These are phyloP conservation scores for Erysiphe pulchra DNA, from an alignment of 2,329 filamentous ascomycete species.

Conservation along the genomic window DNA sequence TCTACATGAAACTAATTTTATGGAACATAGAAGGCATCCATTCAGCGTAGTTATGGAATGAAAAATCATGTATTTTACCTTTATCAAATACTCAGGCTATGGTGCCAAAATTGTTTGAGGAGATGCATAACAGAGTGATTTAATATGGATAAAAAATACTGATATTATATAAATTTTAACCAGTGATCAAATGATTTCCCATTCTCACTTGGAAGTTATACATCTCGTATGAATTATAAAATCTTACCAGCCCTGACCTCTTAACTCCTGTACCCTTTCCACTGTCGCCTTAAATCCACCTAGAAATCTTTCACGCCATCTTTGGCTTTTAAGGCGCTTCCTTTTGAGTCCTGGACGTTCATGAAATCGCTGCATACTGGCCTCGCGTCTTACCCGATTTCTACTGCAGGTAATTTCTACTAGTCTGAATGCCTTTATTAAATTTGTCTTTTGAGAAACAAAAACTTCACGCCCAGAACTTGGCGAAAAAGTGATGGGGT, in stretches of 20 bases:
- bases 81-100: no score
- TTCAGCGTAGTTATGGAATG: no score
- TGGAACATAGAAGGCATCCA: no score
- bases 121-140: no score
- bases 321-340: slow-evolving; percentile 44
- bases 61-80: no score
- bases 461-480: slow-evolving; percentile 8
- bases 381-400: slow-evolving; percentile 34
- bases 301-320: slow-evolving; percentile 46
- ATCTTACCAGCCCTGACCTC: slow-evolving; percentile 49
- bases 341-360: slow-evolving; percentile 52
- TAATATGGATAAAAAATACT: no score
- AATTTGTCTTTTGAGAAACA: slow-evolving; percentile 6
- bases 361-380: slow-evolving; percentile 37
- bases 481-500: slow-evolving; percentile 8
- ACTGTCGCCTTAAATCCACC: slow-evolving; percentile 39
- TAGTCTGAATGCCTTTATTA: slow-evolving; percentile 7
- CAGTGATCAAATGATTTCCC: no score
- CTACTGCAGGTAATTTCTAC: slow-evolving; percentile 19
- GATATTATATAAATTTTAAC: no score
- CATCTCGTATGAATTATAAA: no score
- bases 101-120: no score
- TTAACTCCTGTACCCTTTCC: slow-evolving; percentile 39
- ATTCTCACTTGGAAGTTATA: no score
- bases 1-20: no score